Conservation (phyloP, 306 rosid genomes). For the Lotus japonicus region DNA sequence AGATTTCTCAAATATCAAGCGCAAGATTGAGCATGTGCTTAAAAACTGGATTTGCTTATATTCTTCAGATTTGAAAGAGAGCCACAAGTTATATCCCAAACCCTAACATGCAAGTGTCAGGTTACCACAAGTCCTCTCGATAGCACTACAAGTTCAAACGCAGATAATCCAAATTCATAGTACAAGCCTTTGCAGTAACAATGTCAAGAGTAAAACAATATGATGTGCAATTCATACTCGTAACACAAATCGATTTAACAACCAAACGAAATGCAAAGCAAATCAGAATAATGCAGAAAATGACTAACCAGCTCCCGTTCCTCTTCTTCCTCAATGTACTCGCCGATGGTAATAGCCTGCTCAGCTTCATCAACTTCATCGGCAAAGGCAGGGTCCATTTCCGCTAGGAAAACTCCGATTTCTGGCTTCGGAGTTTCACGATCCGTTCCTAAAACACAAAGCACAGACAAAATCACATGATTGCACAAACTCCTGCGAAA, state of each 20-base stretch:
- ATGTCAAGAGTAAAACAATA: not conserved
- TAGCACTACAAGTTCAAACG: not conserved
- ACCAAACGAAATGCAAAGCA: not conserved
- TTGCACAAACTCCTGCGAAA: not conserved
- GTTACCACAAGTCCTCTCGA: not conserved
- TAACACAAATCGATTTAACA: not conserved
- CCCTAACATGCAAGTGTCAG: not conserved
- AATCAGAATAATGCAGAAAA: not conserved
- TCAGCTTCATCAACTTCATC: conserved; percentile 75
- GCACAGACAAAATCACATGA: not conserved
- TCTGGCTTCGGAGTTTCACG: conserved; percentile 4
- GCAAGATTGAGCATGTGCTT: not conserved
- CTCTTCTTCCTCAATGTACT: conserved; percentile 79
- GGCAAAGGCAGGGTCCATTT: conserved; percentile 58
- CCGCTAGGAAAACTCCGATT: not conserved
- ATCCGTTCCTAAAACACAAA: conserved; percentile 16
- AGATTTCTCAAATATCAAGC: too few relatives aligned
- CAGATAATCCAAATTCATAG: not conserved
- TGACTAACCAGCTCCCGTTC: conserved; percentile 74
- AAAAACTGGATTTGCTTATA: not conserved
- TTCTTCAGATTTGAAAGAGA: not conserved
- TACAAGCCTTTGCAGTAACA: not conserved
- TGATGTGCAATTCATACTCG: not conserved
- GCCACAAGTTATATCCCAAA: not conserved
- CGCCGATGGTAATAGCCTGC: conserved; percentile 60